Conservation (phyloP, 2,329 filamentous ascomycete species). For the Xylaria hypoxylon region DNA sequence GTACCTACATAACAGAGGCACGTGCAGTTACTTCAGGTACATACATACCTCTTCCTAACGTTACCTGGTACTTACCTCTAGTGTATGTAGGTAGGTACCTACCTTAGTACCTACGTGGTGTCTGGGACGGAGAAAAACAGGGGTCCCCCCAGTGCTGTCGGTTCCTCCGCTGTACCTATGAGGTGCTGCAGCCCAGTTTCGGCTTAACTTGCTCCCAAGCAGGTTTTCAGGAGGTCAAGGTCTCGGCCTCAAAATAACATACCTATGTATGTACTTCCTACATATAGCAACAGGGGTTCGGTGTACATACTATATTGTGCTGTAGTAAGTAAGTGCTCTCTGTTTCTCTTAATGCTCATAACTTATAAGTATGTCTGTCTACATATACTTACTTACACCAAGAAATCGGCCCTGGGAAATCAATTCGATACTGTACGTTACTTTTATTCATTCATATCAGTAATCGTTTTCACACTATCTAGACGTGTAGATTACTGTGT, state of each 20-base stretch:
- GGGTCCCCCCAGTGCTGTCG: background rate
- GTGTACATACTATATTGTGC: too few species aligned
- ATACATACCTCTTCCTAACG: too few species aligned
- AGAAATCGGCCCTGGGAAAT: background rate
- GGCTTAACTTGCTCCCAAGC: slow-evolving; percentile 30
- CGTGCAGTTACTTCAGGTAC: too few species aligned
- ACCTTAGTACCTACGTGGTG: too few species aligned
- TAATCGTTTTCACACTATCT: background rate
- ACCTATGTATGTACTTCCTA: too few species aligned
- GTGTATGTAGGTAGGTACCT: slow-evolving; percentile 6
- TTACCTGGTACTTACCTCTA: too few species aligned
- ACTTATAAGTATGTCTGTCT: too few species aligned
- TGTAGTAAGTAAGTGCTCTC: background rate
- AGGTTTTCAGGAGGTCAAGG: slow-evolving; percentile 4
- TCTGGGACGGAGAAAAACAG: background rate
- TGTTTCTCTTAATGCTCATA: too few species aligned
- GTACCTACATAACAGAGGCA: too few species aligned
- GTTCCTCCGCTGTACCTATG: too few species aligned
- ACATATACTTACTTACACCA: background rate
- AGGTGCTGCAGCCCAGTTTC: slow-evolving; percentile 20
- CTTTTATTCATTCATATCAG: slow-evolving; percentile 10
- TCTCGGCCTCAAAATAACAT: background rate
- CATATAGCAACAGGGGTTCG: too few species aligned
- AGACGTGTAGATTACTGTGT: background rate
- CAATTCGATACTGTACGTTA: background rate